Evolutionary conservation across 495 filamentous ascomycete species (phyloP), one percentile per base, ranked within the genome.

Genomic region (Penicillium alfredii): DNA sequence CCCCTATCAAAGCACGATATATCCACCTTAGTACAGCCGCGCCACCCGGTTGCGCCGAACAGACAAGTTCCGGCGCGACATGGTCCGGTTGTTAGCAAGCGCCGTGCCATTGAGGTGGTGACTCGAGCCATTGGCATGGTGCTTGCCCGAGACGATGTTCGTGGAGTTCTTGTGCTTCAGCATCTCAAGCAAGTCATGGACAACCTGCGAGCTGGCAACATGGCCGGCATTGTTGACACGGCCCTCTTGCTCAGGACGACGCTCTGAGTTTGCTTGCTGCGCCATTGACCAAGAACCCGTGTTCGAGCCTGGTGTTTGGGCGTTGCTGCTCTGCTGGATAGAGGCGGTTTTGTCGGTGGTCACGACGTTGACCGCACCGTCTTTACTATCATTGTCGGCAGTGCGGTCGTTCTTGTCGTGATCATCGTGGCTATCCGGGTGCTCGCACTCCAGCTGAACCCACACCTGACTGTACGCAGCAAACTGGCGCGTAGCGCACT

Each of bases 401-500:
- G n/a, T n/a, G n/a, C n/a, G n/a, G n/a, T 47, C 40, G 28, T 45
- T 41, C 14, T 44, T 30, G 3, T 40, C 16, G 1, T 10, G n/a
- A 12, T 46, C 18, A 6, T 46, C 28, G 7, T 19, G n/a, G 17
- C 41, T 8, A 9, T 9, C 33, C 4, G 33, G 20, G 2, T 37
- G 22, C 17, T 48, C 39, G 42, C 64, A 68, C 12, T 53, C 44
- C 27, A 68, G 42, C 22, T 45, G 49, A 19, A 63, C 33, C 60
- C 62, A 68, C 3, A 68, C 53, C 31, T 61, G 33, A 30, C 33
- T 54, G 25, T 49, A 64, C 10, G 53, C 53, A 3, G 38, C 40
- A 24, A 62, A 58, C 4, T 40, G 40, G 14, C 59, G 41, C 23
- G 33, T 6, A 28, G 37, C 30, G 26, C 63, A 67, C n/a, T 43